Base-by-base conservation (phyloP, 202 grass and related monocot genomes). In the Panicum hallii region DNA sequence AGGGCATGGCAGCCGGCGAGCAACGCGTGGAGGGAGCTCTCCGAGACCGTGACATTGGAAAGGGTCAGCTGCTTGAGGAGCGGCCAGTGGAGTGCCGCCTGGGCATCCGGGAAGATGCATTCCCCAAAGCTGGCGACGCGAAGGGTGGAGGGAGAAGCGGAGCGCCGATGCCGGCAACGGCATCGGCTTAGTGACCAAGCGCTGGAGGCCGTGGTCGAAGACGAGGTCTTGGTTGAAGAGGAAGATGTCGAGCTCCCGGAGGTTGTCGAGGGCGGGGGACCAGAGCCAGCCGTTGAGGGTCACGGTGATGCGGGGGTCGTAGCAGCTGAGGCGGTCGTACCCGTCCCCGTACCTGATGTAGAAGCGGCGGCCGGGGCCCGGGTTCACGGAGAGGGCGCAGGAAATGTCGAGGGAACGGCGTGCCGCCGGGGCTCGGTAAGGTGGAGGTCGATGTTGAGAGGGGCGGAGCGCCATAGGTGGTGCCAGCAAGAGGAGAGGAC, bases 301-400 rank as follows among this genome's bases (percentile, higher is more conserved):
- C 0, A 5, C 19, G 1, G 19, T 3, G 15, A 0, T 11, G 9
- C 9, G 5, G 16, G 0, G 0, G 9, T 0, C 32, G 32, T 1
- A 32, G 26, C 26, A 26, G 26, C 26, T 26, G 26, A 26, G 26
- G 26, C 1, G 26, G 26, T 1, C 1, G 26, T 26, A 26, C 32
- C 32, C 32, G 32, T 32, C 32, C 2, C 32, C 32, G 32, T 32
- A 32, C 32, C 32, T 16, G 49, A 22, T 0, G 50, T 0, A 5
- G 17, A 75, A 56, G 72, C 50, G 17, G 17, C 72, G 72, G 49
- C 72, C 5, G 2, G 50, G 50, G 9, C 50, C 50, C 34, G 17
- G 17, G 30, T 75, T 52, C 30, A 9, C 12, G 14, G 70, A 12
- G 72, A 75, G 72, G 36, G 19, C 11, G 17, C 16, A 1, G 1